Percentiles rank a stretch among this genome's conserved stretches.
These are phyloP conservation scores for Penicillium silybi DNA, from an alignment of 495 filamentous ascomycete species.

Conservation along the genomic window DNA sequence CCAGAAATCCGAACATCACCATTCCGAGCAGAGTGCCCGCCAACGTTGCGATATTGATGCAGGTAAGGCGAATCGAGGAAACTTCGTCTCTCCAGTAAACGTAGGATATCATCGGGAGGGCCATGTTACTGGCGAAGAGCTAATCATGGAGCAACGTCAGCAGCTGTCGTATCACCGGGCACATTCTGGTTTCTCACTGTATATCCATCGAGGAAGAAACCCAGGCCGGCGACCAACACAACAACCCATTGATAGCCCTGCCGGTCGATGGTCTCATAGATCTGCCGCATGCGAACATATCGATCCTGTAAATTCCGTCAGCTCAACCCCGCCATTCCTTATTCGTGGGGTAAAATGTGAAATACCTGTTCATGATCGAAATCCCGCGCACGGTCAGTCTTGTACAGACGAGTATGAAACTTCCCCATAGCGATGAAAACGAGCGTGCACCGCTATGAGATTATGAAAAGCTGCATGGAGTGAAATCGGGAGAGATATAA, in stretches of 20 bases:
- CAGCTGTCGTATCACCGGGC: background rate
- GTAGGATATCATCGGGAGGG: conserved; percentile 57
- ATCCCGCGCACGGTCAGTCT: conserved; percentile 47
- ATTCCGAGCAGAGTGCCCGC: conserved; percentile 56
- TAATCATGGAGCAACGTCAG: conserved; percentile 14
- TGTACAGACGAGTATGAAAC: conserved; percentile 40
- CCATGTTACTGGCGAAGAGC: conserved; percentile 62
- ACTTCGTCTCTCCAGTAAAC: conserved; percentile 55
- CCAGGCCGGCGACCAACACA: conserved; percentile 58
- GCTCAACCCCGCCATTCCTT: background rate
- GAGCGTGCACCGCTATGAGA: background rate
- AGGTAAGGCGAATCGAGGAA: conserved; percentile 34
- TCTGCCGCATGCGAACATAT: conserved; percentile 45
- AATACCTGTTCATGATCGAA: conserved; percentile 50
- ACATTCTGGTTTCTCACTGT: conserved; percentile 24
- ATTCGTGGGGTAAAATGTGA: too few species aligned
- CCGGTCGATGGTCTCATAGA: conserved; percentile 48
- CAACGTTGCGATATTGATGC: conserved; percentile 60
- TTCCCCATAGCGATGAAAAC: conserved; percentile 26
- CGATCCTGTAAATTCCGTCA: conserved; percentile 31
- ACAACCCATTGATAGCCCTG: conserved; percentile 46
- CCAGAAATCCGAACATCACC: conserved; percentile 59
- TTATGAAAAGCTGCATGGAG: background rate
- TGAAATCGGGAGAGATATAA: conserved; percentile 4
- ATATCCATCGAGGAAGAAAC: conserved; percentile 67